Percentiles rank a stretch among this genome's conserved stretches.
Conservation (phyloP, 257 asterid species). For the Gentiana dahurica region DNA sequence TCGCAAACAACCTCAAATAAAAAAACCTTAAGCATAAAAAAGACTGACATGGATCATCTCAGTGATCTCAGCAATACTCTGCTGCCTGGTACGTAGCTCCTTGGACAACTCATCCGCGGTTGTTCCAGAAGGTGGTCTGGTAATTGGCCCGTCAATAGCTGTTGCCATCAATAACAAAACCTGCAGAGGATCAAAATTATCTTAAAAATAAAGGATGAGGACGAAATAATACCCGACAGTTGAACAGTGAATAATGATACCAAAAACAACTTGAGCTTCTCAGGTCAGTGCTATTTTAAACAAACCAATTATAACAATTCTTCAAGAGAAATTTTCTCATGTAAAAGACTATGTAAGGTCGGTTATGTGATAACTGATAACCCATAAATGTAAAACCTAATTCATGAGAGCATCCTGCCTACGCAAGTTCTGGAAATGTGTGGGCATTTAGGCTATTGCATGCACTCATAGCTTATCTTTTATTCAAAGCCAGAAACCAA, state of each 20-base stretch:
- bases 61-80: conserved; percentile 81
- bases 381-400: no score
- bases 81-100: conserved; percentile 84
- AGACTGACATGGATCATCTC: conserved; percentile 95
- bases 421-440: no score
- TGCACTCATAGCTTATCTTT: no score
- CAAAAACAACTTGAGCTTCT: no score
- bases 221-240: not conserved
- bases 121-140: conserved; percentile 34
- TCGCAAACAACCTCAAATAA: not conserved
- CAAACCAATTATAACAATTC: no score
- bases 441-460: no score
- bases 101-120: conserved; percentile 30
- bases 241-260: not conserved
- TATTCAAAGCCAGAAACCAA: no score
- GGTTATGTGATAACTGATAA: no score
- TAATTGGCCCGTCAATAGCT: conserved; percentile 55
- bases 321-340: no score
- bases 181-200: conserved; percentile 26
- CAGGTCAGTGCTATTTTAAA: no score
- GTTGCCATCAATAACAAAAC: conserved; percentile 96
- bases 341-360: no score
- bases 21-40: not conserved
- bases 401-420: no score
- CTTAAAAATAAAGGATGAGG: not conserved